Percentiles rank a stretch among this genome's conserved stretches.
These are phyloP conservation scores for Geranium brycei DNA, from an alignment of 345 rosid species.

Conservation along the genomic window DNA sequence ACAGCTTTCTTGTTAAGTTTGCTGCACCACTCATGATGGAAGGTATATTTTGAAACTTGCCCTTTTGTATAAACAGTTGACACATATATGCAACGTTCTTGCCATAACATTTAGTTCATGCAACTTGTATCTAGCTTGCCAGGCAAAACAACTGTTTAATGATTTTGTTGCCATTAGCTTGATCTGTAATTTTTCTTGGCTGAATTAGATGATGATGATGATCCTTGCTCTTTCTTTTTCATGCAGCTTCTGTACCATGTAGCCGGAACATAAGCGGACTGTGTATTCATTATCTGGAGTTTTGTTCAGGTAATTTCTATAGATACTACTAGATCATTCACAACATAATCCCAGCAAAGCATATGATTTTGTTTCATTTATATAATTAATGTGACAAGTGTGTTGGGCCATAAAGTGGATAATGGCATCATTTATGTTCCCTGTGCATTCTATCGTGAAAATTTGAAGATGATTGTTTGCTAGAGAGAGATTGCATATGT, in stretches of 20 bases:
- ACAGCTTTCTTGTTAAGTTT: background rate
- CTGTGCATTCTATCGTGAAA: conserved; percentile 7
- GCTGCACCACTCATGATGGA: background rate
- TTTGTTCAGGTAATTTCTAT: background rate
- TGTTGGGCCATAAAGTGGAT: conserved; percentile 1
- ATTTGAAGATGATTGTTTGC: background rate
- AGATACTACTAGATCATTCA: too few species aligned
- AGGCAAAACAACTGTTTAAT: background rate
- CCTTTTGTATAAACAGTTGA: background rate
- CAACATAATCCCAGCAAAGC: background rate
- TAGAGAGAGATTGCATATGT: conserved; percentile 6
- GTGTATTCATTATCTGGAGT: background rate
- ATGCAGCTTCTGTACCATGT: background rate
- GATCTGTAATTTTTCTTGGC: background rate
- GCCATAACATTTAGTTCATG: background rate
- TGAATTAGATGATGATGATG: background rate
- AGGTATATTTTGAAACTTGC: background rate
- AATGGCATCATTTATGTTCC: conserved; percentile 4
- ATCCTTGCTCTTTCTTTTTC: background rate
- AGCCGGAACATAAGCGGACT: background rate
- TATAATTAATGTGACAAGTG: background rate
- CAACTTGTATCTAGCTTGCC: background rate
- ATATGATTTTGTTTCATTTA: too few species aligned
- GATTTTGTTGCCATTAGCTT: background rate
- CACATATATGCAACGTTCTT: background rate